Evolutionary conservation across 164 flowering plant species (phyloP), one percentile per base, ranked within the genome.

Genomic region (Magnolia changhungtana): DNA sequence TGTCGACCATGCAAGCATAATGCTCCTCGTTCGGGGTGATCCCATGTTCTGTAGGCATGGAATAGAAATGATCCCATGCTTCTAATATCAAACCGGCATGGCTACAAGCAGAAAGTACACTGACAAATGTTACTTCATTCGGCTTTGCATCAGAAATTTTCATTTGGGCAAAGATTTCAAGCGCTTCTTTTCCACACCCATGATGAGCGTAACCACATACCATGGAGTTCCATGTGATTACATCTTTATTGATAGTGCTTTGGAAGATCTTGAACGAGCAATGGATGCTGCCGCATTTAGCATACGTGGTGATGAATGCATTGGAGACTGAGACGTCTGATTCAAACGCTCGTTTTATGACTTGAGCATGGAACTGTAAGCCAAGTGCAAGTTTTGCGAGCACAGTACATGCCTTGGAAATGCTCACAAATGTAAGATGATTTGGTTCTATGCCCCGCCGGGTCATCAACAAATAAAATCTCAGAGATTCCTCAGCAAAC

Each of bases 191-290:
- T 69, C 78, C 84, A 68, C 65, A 82, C 19, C 82, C 84, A 68
- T 82, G 82, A 65, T 64, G 49, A 51, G 84, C 74, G 58, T 77
- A 82, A 37, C 78, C 82, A 65, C 76, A 77, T 31, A 82, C 75
- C 82, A 80, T 77, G 68, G 84, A 79, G 69, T 77, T 80, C 82
- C 82, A 82, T 14, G 79, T 72, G 18, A 82, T 78, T 73, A 80
- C 69, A 75, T 82, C 84, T 79, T 76, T 80, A 29, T n/a, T 3
- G 7, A 24, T 69, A 61, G 74, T 76, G 77, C 58, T 50, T 23
- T n/a, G 37, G 67, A 82, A 82, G 13, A 79, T 71, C 67, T 72
- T 79, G 29, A 45, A 49, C 3, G 84, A 77, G 52, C 74, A 78
- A 65, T 23, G 29, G 63, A 82, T 77, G 66, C n/a, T 49, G 14